Evolutionary conservation across 352 stramenopile genomes (phyloP).

Genomic region (Halophytophthora polymorphica): DNA sequence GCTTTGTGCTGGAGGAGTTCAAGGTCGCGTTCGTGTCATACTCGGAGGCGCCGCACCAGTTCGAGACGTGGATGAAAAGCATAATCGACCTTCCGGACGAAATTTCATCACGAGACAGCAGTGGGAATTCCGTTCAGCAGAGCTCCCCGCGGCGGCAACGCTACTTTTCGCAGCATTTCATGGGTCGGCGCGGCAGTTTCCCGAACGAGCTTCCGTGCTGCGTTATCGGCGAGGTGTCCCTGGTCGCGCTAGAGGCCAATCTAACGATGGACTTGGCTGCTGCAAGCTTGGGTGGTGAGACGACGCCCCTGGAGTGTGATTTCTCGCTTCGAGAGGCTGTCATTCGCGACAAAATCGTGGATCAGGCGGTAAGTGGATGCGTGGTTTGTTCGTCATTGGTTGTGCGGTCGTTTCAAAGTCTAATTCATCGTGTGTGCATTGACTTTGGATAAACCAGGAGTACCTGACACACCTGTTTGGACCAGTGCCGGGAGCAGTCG

Average conservation of each 20-base stretch:
- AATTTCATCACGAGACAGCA: conserved; percentile 32
- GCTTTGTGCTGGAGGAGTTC: conserved; percentile 41
- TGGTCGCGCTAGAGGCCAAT: conserved; percentile 22
- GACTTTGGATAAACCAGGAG: conserved; percentile 20
- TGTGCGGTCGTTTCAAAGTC: conserved; percentile 1
- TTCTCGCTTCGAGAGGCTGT: conserved; percentile 41
- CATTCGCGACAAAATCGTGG: conserved; percentile 46
- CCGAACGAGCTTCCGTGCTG: conserved; percentile 29
- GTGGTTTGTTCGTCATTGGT: background rate
- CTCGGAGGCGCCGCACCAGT: conserved; percentile 38
- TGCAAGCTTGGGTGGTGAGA: conserved; percentile 1
- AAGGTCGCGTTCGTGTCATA: conserved; percentile 47
- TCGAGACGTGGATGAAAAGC: conserved; percentile 57
- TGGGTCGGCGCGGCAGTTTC: conserved; percentile 26
- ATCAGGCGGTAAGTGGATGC: conserved; percentile 31
- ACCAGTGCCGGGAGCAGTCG: conserved; percentile 23
- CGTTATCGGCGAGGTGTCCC: conserved; percentile 36
- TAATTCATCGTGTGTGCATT: conserved; percentile 12
- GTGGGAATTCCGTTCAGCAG: conserved; percentile 13
- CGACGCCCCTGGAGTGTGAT: conserved; percentile 28
- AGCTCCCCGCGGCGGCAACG: conserved; percentile 15
- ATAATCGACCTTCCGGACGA: conserved; percentile 32
- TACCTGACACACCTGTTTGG: conserved; percentile 39
- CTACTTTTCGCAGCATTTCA: conserved; percentile 29
- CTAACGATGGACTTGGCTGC: conserved; percentile 13